Evolutionary conservation across 2,329 filamentous ascomycete genomes (phyloP), one percentile per base, ranked within the genome.

Genomic region (Aspergillus clavatus): DNA sequence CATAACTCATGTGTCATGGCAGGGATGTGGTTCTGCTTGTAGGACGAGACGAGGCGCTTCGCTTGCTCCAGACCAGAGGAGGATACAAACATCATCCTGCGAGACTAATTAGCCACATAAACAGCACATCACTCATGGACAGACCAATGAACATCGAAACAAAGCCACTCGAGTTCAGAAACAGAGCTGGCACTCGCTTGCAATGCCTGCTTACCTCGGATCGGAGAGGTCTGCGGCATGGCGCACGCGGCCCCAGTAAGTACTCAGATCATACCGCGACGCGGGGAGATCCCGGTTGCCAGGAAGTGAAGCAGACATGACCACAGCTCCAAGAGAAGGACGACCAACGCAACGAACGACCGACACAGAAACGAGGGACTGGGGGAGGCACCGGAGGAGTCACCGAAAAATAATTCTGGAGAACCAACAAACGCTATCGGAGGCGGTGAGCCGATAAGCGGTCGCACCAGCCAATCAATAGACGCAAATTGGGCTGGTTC

Each of bases 171-270:
- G n/a, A n/a, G n/a, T n/a, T n/a, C n/a, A n/a, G n/a, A n/a, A n/a
- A n/a, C n/a, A n/a, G n/a, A n/a, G n/a, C n/a, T n/a, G n/a, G n/a
- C n/a, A n/a, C n/a, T n/a, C n/a, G n/a, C n/a, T n/a, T 50, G 40
- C 6, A 16, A 31, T 44, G 48, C 14, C 19, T 50, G 70, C 87
- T 83, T 77, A 97, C 91, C 90, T 93, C 57, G 93, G 93, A 76
- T 98, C 93, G 65, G 90, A 86, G 60, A 98, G 83, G 60, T 90
- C 84, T 50, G 87, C 85, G 14, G 89, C 84, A 74, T 98, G 91
- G 72, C 80, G 82, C 62, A 97, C 93, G 47, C 93, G 84, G 54
- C 93, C 93, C 87, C 87, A 93, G 73, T 98, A 98, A 38, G 90
- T 96, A 65, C 72, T 81, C 61, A 98, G 78, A 66, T 98, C 88